Evolutionary conservation across 2,329 filamentous ascomycete species (phyloP).

Genomic region (Mollisiaceae sp.): DNA sequence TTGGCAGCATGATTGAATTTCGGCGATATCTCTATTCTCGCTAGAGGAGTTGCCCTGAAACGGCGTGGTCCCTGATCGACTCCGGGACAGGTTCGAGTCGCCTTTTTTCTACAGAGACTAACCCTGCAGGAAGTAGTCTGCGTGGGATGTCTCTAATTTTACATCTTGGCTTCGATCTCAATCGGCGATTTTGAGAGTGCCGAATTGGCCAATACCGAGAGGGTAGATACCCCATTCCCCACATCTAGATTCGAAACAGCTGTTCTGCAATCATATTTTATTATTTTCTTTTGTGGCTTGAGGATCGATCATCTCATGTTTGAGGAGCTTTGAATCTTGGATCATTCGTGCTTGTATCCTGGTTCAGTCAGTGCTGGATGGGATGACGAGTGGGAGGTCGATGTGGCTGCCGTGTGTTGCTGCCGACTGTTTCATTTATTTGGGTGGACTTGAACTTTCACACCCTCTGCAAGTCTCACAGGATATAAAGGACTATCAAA

Average conservation of each 20-base stretch:
- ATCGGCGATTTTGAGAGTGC: background rate
- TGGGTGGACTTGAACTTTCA: background rate
- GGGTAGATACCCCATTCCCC: background rate
- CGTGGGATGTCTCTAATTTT: constrained; percentile 3
- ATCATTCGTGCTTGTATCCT: no score
- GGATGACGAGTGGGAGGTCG: no score
- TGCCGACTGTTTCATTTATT: background rate
- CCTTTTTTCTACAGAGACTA: background rate
- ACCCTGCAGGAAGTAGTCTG: background rate
- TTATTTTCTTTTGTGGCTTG: background rate
- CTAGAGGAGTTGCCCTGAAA: background rate
- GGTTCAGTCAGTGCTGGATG: background rate
- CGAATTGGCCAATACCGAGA: background rate
- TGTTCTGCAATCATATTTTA: background rate
- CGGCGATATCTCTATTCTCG: background rate
- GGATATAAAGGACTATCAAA: background rate
- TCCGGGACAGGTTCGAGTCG: background rate
- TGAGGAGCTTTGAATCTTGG: background rate
- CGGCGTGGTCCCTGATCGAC: constrained; percentile 9
- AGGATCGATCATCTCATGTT: constrained; percentile 1
- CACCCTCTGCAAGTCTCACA: no score
- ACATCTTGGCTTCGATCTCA: background rate
- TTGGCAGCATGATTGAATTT: constrained; percentile 10
- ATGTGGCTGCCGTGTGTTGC: no score
- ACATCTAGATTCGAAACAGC: background rate